Percentiles rank a stretch among this genome's conserved stretches.
Evolutionary conservation across 495 filamentous ascomycete genomes (phyloP).

Genomic region (Penicillium malachiteum): DNA sequence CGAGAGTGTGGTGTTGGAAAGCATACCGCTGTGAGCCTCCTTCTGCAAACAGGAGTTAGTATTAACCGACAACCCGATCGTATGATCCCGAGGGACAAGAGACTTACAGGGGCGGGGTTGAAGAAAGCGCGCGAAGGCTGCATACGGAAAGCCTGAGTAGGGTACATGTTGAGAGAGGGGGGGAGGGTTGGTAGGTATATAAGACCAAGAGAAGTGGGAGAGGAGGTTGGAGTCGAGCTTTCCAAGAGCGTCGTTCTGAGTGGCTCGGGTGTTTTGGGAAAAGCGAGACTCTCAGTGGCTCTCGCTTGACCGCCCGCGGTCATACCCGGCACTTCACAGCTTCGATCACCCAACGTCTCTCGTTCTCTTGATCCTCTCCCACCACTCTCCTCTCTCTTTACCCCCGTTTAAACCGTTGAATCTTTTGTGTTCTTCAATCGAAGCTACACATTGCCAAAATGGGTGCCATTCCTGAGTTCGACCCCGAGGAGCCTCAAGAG

Average conservation of each 20-base stretch:
- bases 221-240: conserved; percentile 27
- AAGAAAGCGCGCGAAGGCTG: conserved; percentile 62
- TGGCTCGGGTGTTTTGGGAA: conserved; percentile 41
- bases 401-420: conserved; percentile 2
- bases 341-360: conserved; percentile 36
- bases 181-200: conserved; percentile 14
- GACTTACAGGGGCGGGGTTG: conserved; percentile 77
- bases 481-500: conserved; percentile 79
- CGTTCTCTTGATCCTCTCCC: conserved; percentile 24
- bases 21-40: conserved; percentile 79
- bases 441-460: conserved; percentile 41
- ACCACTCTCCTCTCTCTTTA: conserved; percentile 14
- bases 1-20: conserved; percentile 1
- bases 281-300: conserved; percentile 44
- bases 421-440: conserved; percentile 19
- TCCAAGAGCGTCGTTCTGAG: conserved; percentile 26
- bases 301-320: conserved; percentile 47
- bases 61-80: conserved; percentile 26
- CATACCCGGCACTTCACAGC: conserved; percentile 41
- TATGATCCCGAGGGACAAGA: conserved; percentile 21
- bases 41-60: conserved; percentile 58
- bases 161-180: conserved; percentile 56
- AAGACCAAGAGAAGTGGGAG: conserved; percentile 16
- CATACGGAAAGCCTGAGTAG: conserved; percentile 59
- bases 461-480: conserved; percentile 66